Evolutionary conservation across 2,329 filamentous ascomycete genomes (phyloP), one percentile per base, ranked within the genome.

Genomic region (Fulvia fulva): DNA sequence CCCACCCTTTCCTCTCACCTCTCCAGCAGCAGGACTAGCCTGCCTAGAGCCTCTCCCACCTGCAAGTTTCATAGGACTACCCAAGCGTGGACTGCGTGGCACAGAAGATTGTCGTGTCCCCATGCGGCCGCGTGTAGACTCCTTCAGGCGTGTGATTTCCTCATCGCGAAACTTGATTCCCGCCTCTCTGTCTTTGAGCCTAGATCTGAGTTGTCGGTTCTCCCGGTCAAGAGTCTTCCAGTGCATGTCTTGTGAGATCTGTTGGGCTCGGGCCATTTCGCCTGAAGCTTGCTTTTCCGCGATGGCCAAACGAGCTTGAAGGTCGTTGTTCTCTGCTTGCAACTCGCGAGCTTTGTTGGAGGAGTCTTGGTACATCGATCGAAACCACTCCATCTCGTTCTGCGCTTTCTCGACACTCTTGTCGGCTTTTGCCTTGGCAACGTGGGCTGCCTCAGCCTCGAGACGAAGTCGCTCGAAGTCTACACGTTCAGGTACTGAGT

Each of bases 351-450:
- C 79, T 1, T 75, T 70, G 30, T 78, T 77, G 8, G 82, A 83
- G 0, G 81, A 80, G 22, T 81, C 76, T 64, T 87, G 86, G 65
- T 88, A 89, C 9, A 80, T 75, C 3, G 77, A 76, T 53, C 83
- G 80, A 12, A 79, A 74, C 65, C 85, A 89, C 1, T 85, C 82
- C 25, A 80, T 74, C 3, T 85, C 82, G 14, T 74, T 75, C 26
- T 80, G 72, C 1, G 70, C 61, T 14, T 64, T 70, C 30, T 69
- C 60, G 12, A 75, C 69, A 7, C 69, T 64, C 37, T 67, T 67
- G 9, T 70, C 63, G 5, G 70, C 62, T 44, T 69, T 67, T 12
- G 65, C 60, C 44, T 66, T 68, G 44, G 70, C 68, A 6, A 49
- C 47, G 23, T 65, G 53, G 2, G 62, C 62, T 41, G 65, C 51